Percentiles rank a stretch among this genome's conserved stretches.
phyloP scores from a whole-genome alignment of 768 basidiomycete genomes.

The Lentinula sp. region DNA sequence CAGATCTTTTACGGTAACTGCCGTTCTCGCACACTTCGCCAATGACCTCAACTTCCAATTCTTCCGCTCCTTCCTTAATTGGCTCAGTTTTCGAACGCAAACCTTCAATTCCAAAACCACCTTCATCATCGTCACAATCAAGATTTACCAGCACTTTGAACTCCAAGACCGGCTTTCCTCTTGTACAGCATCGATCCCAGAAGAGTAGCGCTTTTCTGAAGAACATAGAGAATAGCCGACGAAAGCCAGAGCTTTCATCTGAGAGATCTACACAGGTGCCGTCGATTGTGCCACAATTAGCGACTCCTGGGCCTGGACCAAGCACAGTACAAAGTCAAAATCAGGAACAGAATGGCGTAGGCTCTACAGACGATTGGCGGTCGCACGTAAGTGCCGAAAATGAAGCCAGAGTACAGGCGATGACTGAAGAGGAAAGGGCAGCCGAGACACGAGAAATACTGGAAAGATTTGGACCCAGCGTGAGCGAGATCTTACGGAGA shows the following conservation, averaged over 20 bases:
- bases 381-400: constrained; percentile 65
- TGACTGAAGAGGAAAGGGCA: constrained; percentile 69
- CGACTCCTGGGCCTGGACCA: constrained; percentile 10
- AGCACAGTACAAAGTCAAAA: constrained; percentile 12
- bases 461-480: constrained; percentile 64
- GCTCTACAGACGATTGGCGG: constrained; percentile 36
- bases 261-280: constrained; percentile 24
- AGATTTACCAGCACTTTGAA: constrained; percentile 2
- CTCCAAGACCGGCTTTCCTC: constrained; percentile 52
- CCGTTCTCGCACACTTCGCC: too few relatives aligned
- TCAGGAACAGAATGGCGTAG: background rate
- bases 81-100: constrained; percentile 46
- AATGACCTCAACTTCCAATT: background rate
- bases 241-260: background rate
- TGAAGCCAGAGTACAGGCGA: constrained; percentile 48
- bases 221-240: constrained; percentile 30
- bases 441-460: constrained; percentile 60
- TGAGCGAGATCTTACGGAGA: constrained; percentile 55
- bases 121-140: constrained; percentile 12
- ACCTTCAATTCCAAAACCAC: constrained; percentile 20
- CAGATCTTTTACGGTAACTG: too few relatives aligned
- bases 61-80: constrained; percentile 17
- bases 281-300: background rate
- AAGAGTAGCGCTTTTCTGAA: constrained; percentile 56
- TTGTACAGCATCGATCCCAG: constrained; percentile 52